Evolutionary conservation across 2,329 filamentous ascomycete genomes (phyloP).

Genomic region (Ilyonectria sp.): DNA sequence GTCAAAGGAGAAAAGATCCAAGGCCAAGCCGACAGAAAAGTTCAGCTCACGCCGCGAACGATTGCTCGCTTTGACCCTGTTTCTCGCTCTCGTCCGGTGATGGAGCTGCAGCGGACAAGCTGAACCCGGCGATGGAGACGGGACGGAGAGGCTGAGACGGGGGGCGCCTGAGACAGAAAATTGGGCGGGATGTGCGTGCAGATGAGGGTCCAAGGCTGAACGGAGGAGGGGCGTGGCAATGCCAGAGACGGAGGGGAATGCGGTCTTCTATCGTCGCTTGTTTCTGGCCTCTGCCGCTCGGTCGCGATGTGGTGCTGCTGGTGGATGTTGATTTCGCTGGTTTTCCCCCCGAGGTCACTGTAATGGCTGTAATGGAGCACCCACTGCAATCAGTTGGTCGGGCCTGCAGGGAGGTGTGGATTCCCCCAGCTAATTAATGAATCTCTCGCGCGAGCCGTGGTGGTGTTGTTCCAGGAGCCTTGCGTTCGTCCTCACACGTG

Average conservation of each 20-base stretch:
- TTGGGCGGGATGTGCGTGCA: neutral
- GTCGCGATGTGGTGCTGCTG: neutral
- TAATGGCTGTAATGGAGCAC: neutral
- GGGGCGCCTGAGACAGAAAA: neutral
- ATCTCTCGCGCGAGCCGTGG: neutral
- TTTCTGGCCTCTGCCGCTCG: neutral
- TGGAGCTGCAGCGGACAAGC: no score
- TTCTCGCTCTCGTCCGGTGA: neutral
- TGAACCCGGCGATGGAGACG: slow-evolving; percentile 15
- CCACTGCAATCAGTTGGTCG: neutral
- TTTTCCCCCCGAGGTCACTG: neutral
- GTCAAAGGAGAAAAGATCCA: neutral
- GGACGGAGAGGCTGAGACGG: slow-evolving; percentile 28
- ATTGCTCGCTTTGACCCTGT: slow-evolving; percentile 2
- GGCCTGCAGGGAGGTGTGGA: neutral
- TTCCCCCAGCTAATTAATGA: neutral
- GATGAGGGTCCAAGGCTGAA: neutral
- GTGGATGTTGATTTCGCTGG: neutral
- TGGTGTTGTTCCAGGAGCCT: neutral
- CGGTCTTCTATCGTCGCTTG: neutral
- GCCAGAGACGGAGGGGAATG: neutral
- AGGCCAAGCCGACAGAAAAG: neutral
- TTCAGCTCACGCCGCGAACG: slow-evolving; percentile 15
- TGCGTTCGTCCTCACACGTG: slow-evolving; percentile 16
- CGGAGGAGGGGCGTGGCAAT: neutral